Evolutionary conservation across 73 alveolate genomes (phyloP).

Genomic region (Tetrahymena malaccensis): DNA sequence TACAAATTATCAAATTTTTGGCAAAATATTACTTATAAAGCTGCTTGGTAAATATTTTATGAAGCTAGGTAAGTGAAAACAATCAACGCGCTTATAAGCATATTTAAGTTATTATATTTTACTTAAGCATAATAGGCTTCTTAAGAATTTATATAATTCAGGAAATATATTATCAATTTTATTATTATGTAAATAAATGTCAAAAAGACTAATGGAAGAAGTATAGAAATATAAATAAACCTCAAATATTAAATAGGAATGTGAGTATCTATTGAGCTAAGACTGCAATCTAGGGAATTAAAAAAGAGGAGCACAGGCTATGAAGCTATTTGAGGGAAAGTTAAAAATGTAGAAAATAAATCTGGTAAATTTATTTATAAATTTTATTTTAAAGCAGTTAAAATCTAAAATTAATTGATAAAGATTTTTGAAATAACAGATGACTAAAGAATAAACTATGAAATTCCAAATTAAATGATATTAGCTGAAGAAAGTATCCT

Average conservation of each 20-base stretch:
- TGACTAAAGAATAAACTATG: background rate
- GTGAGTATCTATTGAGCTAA: background rate
- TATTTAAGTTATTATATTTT: background rate
- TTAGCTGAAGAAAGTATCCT: background rate
- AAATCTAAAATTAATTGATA: background rate
- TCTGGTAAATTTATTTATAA: background rate
- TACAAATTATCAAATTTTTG: background rate
- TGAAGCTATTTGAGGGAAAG: background rate
- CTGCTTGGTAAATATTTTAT: background rate
- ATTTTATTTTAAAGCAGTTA: background rate
- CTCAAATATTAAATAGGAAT: background rate
- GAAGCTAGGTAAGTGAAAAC: background rate
- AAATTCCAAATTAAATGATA: background rate
- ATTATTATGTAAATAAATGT: background rate
- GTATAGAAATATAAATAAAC: background rate
- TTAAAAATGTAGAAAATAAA: background rate
- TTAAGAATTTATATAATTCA: background rate
- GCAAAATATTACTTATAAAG: background rate
- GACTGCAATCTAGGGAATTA: background rate
- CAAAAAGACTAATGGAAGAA: background rate
- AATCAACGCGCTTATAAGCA: background rate
- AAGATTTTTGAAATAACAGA: background rate
- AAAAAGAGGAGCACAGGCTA: background rate
- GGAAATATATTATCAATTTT: background rate
- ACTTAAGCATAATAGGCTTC: background rate